These are phyloP conservation scores for Moricandia moricandioides DNA, from an alignment of 345 rosid species.

Conservation along the genomic window DNA sequence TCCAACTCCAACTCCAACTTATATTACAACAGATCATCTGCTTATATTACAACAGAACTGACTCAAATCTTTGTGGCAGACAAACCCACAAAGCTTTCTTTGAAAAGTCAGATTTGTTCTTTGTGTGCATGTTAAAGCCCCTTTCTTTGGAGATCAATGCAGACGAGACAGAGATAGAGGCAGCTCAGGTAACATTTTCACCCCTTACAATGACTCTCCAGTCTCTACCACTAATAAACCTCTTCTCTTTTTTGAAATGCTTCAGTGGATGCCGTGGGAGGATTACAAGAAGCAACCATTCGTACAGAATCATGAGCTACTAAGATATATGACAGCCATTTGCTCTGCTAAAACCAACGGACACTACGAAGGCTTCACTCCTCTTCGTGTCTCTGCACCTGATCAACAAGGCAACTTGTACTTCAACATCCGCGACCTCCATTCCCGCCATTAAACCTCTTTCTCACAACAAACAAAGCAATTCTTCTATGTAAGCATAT, in stretches of 20 bases:
- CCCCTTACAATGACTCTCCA: not conserved
- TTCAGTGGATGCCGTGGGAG: constrained; percentile 78
- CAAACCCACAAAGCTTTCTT: constrained; percentile 73
- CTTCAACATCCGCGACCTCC: constrained; percentile 34
- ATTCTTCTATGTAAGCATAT: constrained; percentile 6
- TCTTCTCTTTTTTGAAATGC: not conserved
- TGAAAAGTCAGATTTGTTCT: constrained; percentile 74
- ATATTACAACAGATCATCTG: not conserved
- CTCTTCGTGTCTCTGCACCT: constrained; percentile 29
- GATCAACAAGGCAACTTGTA: constrained; percentile 34
- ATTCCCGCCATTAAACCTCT: constrained; percentile 16
- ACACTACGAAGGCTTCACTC: constrained; percentile 39
- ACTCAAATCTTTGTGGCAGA: constrained; percentile 44
- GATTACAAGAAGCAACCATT: constrained; percentile 40
- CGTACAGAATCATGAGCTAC: constrained; percentile 36
- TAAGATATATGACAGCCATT: constrained; percentile 34
- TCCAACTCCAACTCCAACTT: not conserved
- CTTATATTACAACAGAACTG: constrained; percentile 13
- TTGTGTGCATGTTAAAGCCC: constrained; percentile 74
- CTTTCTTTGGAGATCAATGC: constrained; percentile 56
- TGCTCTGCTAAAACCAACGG: constrained; percentile 40
- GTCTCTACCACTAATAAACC: not conserved
- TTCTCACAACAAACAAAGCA: not conserved
- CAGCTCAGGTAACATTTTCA: constrained; percentile 50
- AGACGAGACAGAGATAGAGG: constrained; percentile 77